Evolutionary conservation across 2,329 filamentous ascomycete genomes (phyloP), one percentile per base, ranked within the genome.

Genomic region (Acrodontium crateriforme): DNA sequence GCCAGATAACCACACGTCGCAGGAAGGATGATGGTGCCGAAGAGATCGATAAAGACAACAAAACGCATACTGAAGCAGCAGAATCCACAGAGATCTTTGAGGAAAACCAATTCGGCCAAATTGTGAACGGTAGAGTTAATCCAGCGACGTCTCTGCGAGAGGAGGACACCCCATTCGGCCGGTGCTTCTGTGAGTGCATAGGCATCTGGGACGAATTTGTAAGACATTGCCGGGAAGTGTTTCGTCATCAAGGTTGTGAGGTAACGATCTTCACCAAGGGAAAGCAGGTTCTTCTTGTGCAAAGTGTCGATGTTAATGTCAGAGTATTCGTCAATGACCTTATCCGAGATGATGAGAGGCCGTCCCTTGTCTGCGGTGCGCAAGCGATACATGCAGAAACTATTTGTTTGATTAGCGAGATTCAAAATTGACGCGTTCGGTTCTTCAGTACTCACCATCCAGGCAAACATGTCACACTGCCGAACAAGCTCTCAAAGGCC

Each of bases 111-210:
- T 55, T 98, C 89, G 15, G 78, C 79, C 50, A 98, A 58, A 53
- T 98, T 98, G 66, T 98, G 89, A 36, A 98, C 78, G 7, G 89
- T 98, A 1, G 89, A 95, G 61, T 98, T 98, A 56, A 98, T 98
- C 89, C 89, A 98, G 53, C 89, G 79, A 64, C 89, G 84, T 67
- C 89, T 77, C 54, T 98, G 89, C n/a, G 89, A 98, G 17, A 98
- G 66, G 44, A 98, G 61, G 45, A 98, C 83, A 48, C 76, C 80
- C 82, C 85, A 98, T 14, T 78, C 81, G 47, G 95, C 84, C 2
- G 89, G 89, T 1, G 89, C 89, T 23, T 87, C 87, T 2, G 89
- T 98, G 47, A 81, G 77, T 42, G 85, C 91, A 54, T 84, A 89
- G 6, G 89, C 89, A 56, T 93, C 83, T 1, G 85, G 73, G 28